Conservation (phyloP, 163 green algal genomes). For the Prototheca cutis region DNA sequence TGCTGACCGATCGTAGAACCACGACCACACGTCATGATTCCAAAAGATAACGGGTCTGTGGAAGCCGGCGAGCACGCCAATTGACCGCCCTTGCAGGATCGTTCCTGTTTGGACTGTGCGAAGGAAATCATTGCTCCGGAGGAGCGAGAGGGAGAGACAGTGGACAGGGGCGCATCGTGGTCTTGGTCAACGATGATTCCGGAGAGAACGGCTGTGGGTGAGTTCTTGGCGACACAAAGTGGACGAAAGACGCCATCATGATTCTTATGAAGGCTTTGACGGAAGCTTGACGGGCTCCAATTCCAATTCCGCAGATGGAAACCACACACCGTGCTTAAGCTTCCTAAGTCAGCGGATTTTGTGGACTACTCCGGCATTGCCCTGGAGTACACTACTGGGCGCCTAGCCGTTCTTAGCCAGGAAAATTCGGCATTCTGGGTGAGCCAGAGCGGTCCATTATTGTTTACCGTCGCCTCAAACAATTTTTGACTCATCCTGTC, state of each 20-base stretch:
- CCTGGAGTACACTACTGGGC: slow-evolving; percentile 3
- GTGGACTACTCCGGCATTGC: slow-evolving; percentile 27
- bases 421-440: slow-evolving; percentile 31
- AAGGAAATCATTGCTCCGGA: slow-evolving; percentile 36
- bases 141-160: slow-evolving; percentile 12
- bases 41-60: too few species aligned
- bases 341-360: slow-evolving; percentile 24
- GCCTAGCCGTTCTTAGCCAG: slow-evolving; percentile 26
- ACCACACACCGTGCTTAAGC: slow-evolving; percentile 6
- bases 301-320: slow-evolving; percentile 8
- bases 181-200: slow-evolving; percentile 9
- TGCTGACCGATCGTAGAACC: too few species aligned
- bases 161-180: slow-evolving; percentile 30
- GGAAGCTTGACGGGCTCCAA: too few species aligned
- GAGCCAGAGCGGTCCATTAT: neutral
- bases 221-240: too few species aligned
- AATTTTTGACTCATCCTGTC: too few species aligned
- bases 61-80: neutral
- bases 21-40: too few species aligned
- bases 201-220: slow-evolving; percentile 10
- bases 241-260: too few species aligned
- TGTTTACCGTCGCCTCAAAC: too few species aligned
- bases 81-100: slow-evolving; percentile 5
- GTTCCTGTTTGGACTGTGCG: slow-evolving; percentile 37
- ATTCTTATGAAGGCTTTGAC: too few species aligned